A percentile compares a stretch with the other conserved stretches of the same genome.
Conservation (phyloP, 108 stramenopile genomes). For the Skeletonema costatum region DNA sequence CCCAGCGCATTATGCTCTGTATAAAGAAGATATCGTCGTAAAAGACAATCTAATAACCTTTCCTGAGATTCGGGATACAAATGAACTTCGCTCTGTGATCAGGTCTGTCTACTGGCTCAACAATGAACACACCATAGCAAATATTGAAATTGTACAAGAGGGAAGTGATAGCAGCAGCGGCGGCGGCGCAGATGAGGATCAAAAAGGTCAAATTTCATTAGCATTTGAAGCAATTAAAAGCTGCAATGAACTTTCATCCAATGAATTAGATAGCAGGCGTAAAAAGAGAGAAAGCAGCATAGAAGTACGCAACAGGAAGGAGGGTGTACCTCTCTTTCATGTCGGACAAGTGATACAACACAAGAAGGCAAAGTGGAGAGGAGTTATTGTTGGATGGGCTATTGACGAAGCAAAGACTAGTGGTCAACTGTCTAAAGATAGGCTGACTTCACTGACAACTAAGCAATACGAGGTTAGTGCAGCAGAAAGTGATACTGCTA, state of each 20-base stretch:
- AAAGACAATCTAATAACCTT: conserved; percentile 51
- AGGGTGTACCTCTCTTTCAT: conserved; percentile 43
- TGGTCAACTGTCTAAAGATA: background rate
- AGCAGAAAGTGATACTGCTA: background rate
- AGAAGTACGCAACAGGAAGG: conserved; percentile 15
- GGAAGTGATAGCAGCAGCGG: background rate
- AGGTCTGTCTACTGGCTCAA: conserved; percentile 74
- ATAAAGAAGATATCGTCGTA: conserved; percentile 40
- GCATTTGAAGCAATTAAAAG: conserved; percentile 78
- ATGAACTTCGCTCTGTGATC: conserved; percentile 54
- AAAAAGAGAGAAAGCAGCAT: conserved; percentile 27
- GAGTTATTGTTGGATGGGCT: conserved; percentile 74
- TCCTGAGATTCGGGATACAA: conserved; percentile 53
- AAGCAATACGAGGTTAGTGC: conserved; percentile 52
- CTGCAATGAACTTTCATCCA: conserved; percentile 66
- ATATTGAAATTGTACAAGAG: background rate
- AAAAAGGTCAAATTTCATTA: conserved; percentile 55
- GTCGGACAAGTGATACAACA: conserved; percentile 83
- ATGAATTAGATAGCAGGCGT: conserved; percentile 39
- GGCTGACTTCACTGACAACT: conserved; percentile 66
- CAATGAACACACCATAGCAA: conserved; percentile 22
- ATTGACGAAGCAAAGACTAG: conserved; percentile 14
- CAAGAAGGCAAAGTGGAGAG: conserved; percentile 67
- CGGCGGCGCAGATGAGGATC: conserved; percentile 8
- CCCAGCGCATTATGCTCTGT: conserved; percentile 49